Percentiles rank a stretch among this genome's conserved stretches.
Evolutionary conservation across 768 basidiomycete species (phyloP).

Genomic region (Amanita muscaria): DNA sequence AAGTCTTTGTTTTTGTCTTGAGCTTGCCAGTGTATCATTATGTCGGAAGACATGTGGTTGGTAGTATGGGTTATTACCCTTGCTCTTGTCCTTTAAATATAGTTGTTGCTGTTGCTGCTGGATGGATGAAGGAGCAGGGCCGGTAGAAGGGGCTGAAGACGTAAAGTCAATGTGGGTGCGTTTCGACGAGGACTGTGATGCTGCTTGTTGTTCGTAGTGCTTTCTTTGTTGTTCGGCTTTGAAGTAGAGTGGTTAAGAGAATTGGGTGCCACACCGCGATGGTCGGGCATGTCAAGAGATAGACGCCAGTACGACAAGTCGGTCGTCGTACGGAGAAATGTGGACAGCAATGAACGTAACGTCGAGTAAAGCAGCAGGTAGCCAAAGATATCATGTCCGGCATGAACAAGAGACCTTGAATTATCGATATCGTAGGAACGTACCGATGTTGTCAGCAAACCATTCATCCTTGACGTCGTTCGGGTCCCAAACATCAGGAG

Average conservation of each 20-base stretch:
- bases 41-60: background rate
- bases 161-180: constrained; percentile 59
- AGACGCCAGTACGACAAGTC: background rate
- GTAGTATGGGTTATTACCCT: constrained; percentile 4
- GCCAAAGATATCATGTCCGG: constrained; percentile 1
- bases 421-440: constrained; percentile 18
- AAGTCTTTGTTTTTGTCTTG: constrained; percentile 6
- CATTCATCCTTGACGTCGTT: constrained; percentile 55
- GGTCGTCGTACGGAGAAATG: background rate
- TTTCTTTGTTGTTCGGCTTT: constrained; percentile 57
- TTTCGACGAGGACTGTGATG: constrained; percentile 43
- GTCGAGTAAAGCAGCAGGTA: background rate
- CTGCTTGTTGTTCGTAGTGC: constrained; percentile 51
- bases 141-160: constrained; percentile 10
- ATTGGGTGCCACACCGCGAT: background rate
- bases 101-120: background rate
- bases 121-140: background rate
- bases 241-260: constrained; percentile 8
- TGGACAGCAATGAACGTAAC: background rate
- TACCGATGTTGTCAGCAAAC: constrained; percentile 75
- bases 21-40: background rate
- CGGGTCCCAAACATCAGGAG: constrained; percentile 66
- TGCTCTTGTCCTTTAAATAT: too few relatives aligned
- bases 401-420: constrained; percentile 2
- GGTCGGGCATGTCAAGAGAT: background rate